phyloP scores from a whole-genome alignment of 1,284 basidiomycete genomes.

The Stereum hirsutum region DNA sequence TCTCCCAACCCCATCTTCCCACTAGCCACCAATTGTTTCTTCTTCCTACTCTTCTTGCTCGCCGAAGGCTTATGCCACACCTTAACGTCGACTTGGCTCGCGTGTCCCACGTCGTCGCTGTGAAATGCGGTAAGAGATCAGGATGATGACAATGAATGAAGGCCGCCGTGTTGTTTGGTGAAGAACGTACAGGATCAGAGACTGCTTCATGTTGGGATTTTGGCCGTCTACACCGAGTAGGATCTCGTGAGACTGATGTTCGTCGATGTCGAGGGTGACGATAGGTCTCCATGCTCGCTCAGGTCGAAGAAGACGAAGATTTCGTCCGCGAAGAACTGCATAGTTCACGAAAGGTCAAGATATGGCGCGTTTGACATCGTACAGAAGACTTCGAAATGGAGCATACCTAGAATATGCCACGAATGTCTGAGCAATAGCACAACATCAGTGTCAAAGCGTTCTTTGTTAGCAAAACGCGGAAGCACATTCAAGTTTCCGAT shows the following conservation, averaged over 20 bases:
- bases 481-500: no score
- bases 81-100: constrained; percentile 38
- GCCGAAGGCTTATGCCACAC: constrained; percentile 41
- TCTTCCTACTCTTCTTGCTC: constrained; percentile 52
- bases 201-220: constrained; percentile 51
- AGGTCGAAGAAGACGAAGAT: constrained; percentile 22
- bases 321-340: constrained; percentile 23
- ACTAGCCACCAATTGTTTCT: constrained; percentile 40
- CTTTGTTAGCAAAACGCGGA: no score
- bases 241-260: constrained; percentile 40
- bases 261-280: constrained; percentile 40
- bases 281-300: constrained; percentile 50
- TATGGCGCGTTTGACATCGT: no score
- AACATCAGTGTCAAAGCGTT: no score
- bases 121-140: neutral
- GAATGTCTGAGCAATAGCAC: no score
- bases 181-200: constrained; percentile 39
- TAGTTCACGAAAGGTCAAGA: no score
- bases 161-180: neutral
- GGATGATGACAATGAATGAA: neutral
- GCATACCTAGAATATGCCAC: no score
- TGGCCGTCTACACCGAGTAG: constrained; percentile 58
- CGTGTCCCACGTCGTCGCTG: constrained; percentile 29
- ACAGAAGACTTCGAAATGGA: no score
- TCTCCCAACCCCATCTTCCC: constrained; percentile 40